phyloP scores from a whole-genome alignment of 2,329 filamentous ascomycete species.

The Ceratocystis albifundus region DNA sequence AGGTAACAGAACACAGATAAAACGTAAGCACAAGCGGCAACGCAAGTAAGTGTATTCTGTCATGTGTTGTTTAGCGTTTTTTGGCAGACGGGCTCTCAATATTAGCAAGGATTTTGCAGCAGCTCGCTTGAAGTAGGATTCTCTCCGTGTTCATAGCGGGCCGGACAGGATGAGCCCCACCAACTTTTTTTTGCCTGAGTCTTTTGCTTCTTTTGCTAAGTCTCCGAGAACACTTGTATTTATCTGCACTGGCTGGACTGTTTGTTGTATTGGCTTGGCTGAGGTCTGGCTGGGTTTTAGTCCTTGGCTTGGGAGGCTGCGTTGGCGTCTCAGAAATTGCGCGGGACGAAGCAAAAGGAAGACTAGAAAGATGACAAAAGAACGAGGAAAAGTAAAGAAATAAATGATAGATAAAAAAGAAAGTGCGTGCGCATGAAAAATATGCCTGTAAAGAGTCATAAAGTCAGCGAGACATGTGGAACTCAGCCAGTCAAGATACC shows the following conservation, averaged over 20 bases:
- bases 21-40: not conserved
- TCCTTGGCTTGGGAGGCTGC: too few species aligned
- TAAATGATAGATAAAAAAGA: not conserved
- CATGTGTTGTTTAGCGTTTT: slow-evolving; percentile 1
- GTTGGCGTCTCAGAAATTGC: too few species aligned
- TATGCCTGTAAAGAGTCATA: not conserved
- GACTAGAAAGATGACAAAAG: not conserved
- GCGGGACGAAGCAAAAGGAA: not conserved
- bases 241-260: too few species aligned
- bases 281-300: too few species aligned
- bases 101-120: slow-evolving; percentile 9
- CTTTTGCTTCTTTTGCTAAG: too few species aligned
- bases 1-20: not conserved
- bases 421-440: not conserved
- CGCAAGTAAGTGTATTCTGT: not conserved
- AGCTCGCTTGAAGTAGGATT: slow-evolving; percentile 6
- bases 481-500: too few species aligned
- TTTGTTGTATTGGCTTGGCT: too few species aligned
- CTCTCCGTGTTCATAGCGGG: not conserved
- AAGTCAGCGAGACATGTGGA: not conserved
- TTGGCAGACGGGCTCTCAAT: slow-evolving; percentile 1
- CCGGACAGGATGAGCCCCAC: not conserved
- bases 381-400: not conserved
- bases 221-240: too few species aligned
- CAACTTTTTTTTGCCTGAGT: too few species aligned